Conservation (phyloP, 176 grass and related monocot genomes). For the Ampelocalamus luodianensis region DNA sequence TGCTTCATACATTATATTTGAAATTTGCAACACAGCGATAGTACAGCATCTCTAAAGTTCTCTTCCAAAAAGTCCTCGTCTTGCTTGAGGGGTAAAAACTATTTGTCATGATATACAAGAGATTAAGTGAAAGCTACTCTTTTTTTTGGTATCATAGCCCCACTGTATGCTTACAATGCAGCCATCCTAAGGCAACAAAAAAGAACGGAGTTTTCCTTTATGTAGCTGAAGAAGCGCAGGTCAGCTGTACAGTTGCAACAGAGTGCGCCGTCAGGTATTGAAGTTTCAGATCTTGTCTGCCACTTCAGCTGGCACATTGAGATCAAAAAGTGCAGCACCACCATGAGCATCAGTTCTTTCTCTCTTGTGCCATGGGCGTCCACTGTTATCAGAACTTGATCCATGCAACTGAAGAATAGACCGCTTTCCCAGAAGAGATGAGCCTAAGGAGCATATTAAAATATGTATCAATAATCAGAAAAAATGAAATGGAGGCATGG, state of each 20-base stretch:
- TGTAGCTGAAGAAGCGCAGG: slow-evolving; percentile 53
- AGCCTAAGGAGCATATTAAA: slow-evolving; percentile 45
- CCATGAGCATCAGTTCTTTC: slow-evolving; percentile 54
- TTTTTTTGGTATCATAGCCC: slow-evolving; percentile 46
- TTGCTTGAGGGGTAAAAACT: slow-evolving; percentile 41
- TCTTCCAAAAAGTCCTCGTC: slow-evolving; percentile 41
- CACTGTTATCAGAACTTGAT: slow-evolving; percentile 77
- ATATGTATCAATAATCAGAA: slow-evolving; percentile 34
- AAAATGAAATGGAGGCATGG: neutral
- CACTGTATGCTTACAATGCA: slow-evolving; percentile 20
- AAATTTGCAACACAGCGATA: neutral
- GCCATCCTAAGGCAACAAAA: slow-evolving; percentile 44
- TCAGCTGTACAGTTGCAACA: slow-evolving; percentile 65
- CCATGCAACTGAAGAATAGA: slow-evolving; percentile 53
- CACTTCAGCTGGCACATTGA: slow-evolving; percentile 81
- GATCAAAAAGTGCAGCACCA: slow-evolving; percentile 71
- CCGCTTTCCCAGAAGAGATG: slow-evolving; percentile 56
- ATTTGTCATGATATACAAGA: slow-evolving; percentile 47
- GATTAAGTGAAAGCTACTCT: slow-evolving; percentile 52
- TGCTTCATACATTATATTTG: slow-evolving; percentile 29
- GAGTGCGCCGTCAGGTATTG: slow-evolving; percentile 40
- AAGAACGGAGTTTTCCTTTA: slow-evolving; percentile 55
- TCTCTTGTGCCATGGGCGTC: slow-evolving; percentile 62
- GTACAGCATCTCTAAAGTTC: neutral
- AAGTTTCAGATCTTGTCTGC: slow-evolving; percentile 58